Percentiles rank a stretch among this genome's conserved stretches.
Conservation (phyloP, 2,329 filamentous ascomycete species). For the Dothistroma septosporum region DNA sequence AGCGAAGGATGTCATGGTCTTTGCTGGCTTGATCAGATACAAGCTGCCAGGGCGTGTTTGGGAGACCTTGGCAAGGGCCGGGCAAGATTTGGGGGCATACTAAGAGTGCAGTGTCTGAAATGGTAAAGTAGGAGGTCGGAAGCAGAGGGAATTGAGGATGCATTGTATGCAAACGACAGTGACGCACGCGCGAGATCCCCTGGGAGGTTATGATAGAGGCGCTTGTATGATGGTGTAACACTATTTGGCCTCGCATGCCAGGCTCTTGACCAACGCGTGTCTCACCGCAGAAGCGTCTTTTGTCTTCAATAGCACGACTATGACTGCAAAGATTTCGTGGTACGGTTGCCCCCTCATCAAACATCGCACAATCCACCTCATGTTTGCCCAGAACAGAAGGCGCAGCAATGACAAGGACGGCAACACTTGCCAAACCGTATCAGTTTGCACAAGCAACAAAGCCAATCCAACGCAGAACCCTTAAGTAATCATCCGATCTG, state of each 20-base stretch:
- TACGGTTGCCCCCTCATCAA: background rate
- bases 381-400: slow-evolving; percentile 7
- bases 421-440: background rate
- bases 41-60: slow-evolving; percentile 82
- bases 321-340: background rate
- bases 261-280: background rate
- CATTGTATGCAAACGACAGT: background rate
- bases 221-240: background rate
- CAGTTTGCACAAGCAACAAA: slow-evolving; percentile 1
- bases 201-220: background rate
- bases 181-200: background rate
- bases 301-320: background rate
- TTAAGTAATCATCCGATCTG: background rate
- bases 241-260: background rate
- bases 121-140: background rate
- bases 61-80: slow-evolving; percentile 79
- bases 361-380: slow-evolving; percentile 2
- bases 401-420: background rate
- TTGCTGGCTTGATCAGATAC: slow-evolving; percentile 88
- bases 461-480: background rate
- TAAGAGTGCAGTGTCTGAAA: slow-evolving; percentile 10
- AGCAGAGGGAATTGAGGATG: background rate
- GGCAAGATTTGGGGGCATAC: slow-evolving; percentile 55
- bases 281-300: background rate
- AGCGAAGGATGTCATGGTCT: slow-evolving; percentile 86